phyloP scores from a whole-genome alignment of 306 rosid genomes.

The Rosa multiflora region DNA sequence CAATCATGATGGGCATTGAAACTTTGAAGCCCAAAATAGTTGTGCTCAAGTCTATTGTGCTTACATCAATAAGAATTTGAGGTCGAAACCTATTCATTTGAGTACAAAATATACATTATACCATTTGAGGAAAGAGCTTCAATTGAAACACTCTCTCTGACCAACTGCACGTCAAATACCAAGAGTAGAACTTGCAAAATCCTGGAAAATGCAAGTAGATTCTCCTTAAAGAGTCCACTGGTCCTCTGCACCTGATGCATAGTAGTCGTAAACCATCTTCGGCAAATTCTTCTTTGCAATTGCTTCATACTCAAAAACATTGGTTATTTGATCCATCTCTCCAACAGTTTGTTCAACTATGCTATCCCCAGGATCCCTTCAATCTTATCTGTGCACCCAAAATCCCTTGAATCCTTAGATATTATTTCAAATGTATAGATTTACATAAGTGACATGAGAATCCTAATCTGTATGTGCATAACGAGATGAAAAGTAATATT shows the following conservation, averaged over 20 bases:
- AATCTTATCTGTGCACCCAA: not conserved
- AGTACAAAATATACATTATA: not conserved
- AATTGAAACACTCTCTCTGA: not conserved
- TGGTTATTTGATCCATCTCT: constrained; percentile 74
- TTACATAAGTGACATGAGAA: not conserved
- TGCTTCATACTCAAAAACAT: constrained; percentile 74
- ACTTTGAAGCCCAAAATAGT: constrained; percentile 81
- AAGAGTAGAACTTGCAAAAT: constrained; percentile 55
- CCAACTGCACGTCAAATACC: not conserved
- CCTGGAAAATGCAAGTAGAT: constrained; percentile 77
- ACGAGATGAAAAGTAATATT: not conserved
- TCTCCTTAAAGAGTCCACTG: constrained; percentile 85
- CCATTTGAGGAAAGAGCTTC: constrained; percentile 5
- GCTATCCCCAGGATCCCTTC: constrained; percentile 20
- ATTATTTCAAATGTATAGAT: not conserved
- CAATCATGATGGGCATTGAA: constrained; percentile 96
- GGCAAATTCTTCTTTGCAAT: constrained; percentile 86
- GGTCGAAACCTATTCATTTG: constrained; percentile 72
- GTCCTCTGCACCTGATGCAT: constrained; percentile 95
- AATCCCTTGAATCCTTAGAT: not conserved
- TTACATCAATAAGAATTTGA: constrained; percentile 79
- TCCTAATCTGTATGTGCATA: not conserved
- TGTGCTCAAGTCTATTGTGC: constrained; percentile 74
- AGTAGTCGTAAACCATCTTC: constrained; percentile 87
- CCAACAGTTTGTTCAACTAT: not conserved